A percentile compares a stretch with the other conserved stretches of the same genome.
phyloP scores from a whole-genome alignment of 2,329 filamentous ascomycete species.

The Pseudogymnoascus sp. region DNA sequence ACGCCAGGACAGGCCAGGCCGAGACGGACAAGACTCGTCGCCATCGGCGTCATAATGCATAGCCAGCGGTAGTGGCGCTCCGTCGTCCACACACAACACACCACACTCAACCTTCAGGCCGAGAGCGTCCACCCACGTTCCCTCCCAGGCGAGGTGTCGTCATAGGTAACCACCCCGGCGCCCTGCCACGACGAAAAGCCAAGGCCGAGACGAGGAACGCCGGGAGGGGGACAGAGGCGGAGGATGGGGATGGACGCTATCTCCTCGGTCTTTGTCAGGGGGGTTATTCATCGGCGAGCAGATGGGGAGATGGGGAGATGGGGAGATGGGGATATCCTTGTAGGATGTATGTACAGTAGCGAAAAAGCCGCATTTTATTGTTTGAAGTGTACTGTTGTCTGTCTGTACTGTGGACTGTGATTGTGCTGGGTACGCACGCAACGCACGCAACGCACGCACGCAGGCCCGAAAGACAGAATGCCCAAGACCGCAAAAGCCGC shows the following conservation, averaged over 20 bases:
- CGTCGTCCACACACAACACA: not conserved
- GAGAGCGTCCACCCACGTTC: too few relatives aligned
- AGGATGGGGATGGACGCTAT: not conserved
- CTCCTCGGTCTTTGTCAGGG: not conserved
- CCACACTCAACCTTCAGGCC: too few relatives aligned
- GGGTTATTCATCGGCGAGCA: not conserved
- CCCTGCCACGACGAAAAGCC: not conserved
- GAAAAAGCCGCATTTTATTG: not conserved
- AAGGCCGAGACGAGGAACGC: not conserved
- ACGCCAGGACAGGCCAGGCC: too few relatives aligned
- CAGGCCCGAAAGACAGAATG: too few relatives aligned
- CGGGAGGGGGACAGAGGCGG: not conserved
- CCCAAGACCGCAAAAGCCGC: too few relatives aligned
- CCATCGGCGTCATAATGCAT: not conserved
- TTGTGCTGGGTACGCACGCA: too few relatives aligned
- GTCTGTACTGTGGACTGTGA: too few relatives aligned
- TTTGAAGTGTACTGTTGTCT: too few relatives aligned
- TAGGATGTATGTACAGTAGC: not conserved
- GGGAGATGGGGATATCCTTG: too few relatives aligned
- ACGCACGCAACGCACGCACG: too few relatives aligned
- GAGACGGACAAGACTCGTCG: too few relatives aligned
- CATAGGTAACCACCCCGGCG: not conserved
- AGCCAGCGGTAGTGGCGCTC: not conserved
- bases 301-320: too few relatives aligned
- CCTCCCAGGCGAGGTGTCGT: not conserved